phyloP scores from a whole-genome alignment of 805 yeast species.

The Metschnikowia sp. region DNA sequence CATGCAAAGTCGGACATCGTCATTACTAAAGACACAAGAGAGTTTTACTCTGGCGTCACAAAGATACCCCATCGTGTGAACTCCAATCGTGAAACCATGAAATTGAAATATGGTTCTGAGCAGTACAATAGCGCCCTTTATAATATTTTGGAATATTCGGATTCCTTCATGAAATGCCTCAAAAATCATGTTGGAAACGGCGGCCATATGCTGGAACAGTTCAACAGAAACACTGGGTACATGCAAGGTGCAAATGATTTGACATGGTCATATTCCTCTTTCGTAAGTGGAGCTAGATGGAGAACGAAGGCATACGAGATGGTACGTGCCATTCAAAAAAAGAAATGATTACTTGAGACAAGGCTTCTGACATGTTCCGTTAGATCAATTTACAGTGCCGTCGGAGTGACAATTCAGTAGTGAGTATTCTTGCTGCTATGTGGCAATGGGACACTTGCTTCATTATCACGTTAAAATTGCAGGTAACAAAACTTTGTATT shows the following conservation, averaged over 20 bases:
- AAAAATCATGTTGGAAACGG: constrained; percentile 56
- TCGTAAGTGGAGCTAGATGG: constrained; percentile 67
- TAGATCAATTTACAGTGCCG: too few species aligned
- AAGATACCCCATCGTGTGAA: too few species aligned
- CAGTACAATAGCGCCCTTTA: constrained; percentile 46
- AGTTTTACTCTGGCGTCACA: constrained; percentile 22
- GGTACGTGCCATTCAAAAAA: not conserved
- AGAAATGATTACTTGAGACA: too few species aligned
- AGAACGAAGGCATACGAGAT: constrained; percentile 40
- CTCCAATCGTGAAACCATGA: too few species aligned
- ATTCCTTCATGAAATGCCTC: constrained; percentile 60
- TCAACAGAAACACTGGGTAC: constrained; percentile 73
- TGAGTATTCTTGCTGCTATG: too few species aligned
- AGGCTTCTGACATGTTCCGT: too few species aligned
- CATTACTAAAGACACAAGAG: constrained; percentile 28
- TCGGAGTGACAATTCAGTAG: too few species aligned
- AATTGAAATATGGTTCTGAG: constrained; percentile 34
- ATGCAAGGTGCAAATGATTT: constrained; percentile 85
- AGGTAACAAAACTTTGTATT: too few species aligned
- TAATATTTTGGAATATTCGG: constrained; percentile 54
- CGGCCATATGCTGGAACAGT: constrained; percentile 86
- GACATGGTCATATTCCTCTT: constrained; percentile 88
- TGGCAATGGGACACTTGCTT: too few species aligned
- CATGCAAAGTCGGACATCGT: constrained; percentile 41
- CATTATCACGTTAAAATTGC: too few species aligned